These are phyloP conservation scores for Hypomyces perniciosus DNA, from an alignment of 2,329 filamentous ascomycete species.

Conservation along the genomic window DNA sequence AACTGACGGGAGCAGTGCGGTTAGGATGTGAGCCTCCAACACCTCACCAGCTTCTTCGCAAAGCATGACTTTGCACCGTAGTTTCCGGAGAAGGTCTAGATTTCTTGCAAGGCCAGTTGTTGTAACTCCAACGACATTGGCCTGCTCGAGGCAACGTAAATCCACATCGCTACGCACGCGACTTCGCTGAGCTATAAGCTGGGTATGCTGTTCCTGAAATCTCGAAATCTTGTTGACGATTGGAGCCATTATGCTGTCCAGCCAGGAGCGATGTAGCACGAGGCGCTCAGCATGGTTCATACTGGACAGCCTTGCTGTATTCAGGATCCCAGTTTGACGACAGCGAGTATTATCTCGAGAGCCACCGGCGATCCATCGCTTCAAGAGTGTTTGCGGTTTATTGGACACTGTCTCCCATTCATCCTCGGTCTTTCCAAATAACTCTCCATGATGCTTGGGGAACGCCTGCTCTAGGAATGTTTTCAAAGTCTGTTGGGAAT, in stretches of 20 bases:
- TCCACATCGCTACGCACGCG: conserved; percentile 13
- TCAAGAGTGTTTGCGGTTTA: neutral
- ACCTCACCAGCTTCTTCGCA: conserved; percentile 67
- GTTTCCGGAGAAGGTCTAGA: conserved; percentile 40
- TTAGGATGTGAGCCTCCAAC: conserved; percentile 56
- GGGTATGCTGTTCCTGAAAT: conserved; percentile 1
- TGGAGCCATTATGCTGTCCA: conserved; percentile 4
- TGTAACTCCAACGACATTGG: conserved; percentile 48
- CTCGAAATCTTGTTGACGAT: conserved; percentile 12
- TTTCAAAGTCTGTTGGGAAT: neutral
- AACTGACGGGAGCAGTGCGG: conserved; percentile 51
- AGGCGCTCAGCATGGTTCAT: conserved; percentile 12
- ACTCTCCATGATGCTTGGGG: neutral
- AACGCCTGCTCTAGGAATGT: neutral
- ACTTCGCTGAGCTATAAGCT: conserved; percentile 2
- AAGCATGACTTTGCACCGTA: conserved; percentile 51
- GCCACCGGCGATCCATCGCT: neutral
- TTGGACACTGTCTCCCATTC: conserved; percentile 1
- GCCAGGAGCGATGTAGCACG: conserved; percentile 9
- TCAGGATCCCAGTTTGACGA: neutral
- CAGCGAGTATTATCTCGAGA: neutral
- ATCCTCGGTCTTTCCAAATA: conserved; percentile 4
- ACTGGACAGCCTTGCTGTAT: neutral
- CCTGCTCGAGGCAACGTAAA: conserved; percentile 29
- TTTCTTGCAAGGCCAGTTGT: conserved; percentile 53